phyloP scores from a whole-genome alignment of 202 grass and related monocot species.

The Schoenoplectus tabernaemontani region DNA sequence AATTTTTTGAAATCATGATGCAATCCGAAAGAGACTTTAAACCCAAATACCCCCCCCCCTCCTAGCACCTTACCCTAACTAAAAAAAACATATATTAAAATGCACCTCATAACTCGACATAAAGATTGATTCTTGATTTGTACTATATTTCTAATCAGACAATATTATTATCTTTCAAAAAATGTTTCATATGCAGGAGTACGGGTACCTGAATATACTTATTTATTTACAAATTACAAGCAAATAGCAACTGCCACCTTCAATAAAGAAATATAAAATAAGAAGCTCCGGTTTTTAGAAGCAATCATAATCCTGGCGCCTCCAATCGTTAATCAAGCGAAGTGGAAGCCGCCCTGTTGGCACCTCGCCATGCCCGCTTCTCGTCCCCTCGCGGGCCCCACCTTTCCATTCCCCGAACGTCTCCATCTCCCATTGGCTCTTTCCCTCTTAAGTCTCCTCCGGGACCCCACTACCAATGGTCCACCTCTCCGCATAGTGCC shows the following conservation, averaged over 20 bases:
- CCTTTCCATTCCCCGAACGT: neutral
- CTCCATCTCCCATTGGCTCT: slow-evolving; percentile 20
- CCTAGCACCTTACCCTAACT: too few relatives aligned
- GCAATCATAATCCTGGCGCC: slow-evolving; percentile 1
- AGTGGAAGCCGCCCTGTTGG: slow-evolving; percentile 1
- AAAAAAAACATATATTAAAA: neutral
- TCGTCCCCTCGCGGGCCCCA: neutral
- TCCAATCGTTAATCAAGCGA: neutral
- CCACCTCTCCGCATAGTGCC: neutral
- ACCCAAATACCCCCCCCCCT: too few relatives aligned
- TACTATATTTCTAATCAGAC: neutral
- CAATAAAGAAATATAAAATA: neutral
- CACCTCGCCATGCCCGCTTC: slow-evolving; percentile 9
- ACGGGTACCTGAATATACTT: neutral
- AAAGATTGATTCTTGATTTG: neutral
- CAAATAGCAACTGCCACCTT: neutral
- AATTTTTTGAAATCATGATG: too few relatives aligned
- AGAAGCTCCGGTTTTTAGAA: neutral
- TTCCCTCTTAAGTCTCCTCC: slow-evolving; percentile 3
- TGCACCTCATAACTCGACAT: neutral
- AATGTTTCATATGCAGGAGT: neutral
- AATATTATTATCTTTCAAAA: neutral
- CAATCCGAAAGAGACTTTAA: too few relatives aligned
- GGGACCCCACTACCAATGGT: slow-evolving; percentile 15
- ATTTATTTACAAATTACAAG: neutral